Evolutionary conservation across 2,329 filamentous ascomycete genomes (phyloP).

Genomic region (Basipetospora chlamydospora): DNA sequence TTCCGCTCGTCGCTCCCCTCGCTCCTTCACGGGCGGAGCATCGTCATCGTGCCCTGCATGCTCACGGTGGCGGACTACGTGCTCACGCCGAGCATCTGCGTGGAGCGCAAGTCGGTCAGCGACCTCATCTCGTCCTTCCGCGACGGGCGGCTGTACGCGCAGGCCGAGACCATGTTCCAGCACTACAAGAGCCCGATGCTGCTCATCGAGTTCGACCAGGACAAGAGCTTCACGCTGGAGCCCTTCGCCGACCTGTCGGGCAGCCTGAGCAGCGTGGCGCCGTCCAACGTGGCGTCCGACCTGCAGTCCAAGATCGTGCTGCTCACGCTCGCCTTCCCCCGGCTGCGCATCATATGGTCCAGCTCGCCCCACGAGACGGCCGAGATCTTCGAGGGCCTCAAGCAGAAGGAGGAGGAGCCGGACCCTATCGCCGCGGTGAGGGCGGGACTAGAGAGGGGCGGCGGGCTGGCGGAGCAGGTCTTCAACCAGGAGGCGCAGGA

Average conservation of each 20-base stretch:
- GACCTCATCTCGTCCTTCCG: constrained; percentile 87
- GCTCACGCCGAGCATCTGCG: constrained; percentile 75
- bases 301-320: constrained; percentile 86
- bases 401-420: constrained; percentile 78
- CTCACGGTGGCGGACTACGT: constrained; percentile 95
- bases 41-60: constrained; percentile 86
- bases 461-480: constrained; percentile 4
- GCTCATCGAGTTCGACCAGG: constrained; percentile 93
- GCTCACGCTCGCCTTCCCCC: constrained; percentile 81
- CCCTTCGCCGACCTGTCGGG: constrained; percentile 54
- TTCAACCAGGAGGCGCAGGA: constrained; percentile 83
- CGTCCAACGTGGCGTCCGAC: constrained; percentile 48
- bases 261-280: constrained; percentile 47
- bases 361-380: constrained; percentile 89
- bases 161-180: constrained; percentile 86
- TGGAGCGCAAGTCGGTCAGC: constrained; percentile 86
- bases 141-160: constrained; percentile 80
- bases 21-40: constrained; percentile 74
- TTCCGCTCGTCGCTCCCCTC: constrained; percentile 88
- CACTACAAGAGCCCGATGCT: constrained; percentile 85
- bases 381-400: constrained; percentile 89
- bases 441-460: constrained; percentile 48
- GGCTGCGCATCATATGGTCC: constrained; percentile 85
- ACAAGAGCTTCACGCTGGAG: constrained; percentile 92
- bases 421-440: constrained; percentile 79